Percentiles rank a stretch among this genome's conserved stretches.
These are phyloP conservation scores for Fagus sylvatica DNA, from an alignment of 306 rosid genomes.

Conservation along the genomic window DNA sequence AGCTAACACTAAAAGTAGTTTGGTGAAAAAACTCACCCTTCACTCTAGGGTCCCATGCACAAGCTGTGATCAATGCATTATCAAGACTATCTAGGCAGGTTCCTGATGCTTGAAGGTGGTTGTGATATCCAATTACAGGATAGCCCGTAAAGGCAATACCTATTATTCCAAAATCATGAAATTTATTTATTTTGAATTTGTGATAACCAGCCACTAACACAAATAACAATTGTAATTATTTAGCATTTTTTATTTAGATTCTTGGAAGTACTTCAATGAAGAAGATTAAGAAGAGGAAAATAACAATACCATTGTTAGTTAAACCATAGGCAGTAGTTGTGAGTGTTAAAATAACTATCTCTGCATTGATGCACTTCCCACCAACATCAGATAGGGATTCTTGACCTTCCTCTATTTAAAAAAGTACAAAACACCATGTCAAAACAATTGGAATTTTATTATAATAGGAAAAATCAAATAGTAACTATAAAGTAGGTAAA, in stretches of 20 bases:
- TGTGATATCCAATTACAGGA: constrained; percentile 70
- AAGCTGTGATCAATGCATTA: constrained; percentile 31
- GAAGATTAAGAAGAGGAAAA: not conserved
- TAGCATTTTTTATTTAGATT: not conserved
- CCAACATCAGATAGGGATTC: constrained; percentile 46
- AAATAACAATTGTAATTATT: not conserved
- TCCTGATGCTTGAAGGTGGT: constrained; percentile 69
- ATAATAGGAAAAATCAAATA: not conserved
- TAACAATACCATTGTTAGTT: constrained; percentile 58
- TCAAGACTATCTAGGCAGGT: constrained; percentile 49
- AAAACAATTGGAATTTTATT: not conserved
- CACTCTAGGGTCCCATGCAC: constrained; percentile 73
- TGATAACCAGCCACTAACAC: too few relatives aligned
- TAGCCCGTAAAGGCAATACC: constrained; percentile 45
- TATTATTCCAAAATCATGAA: not conserved
- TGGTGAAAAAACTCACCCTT: constrained; percentile 72
- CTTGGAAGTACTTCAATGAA: too few relatives aligned
- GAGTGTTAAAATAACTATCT: constrained; percentile 37
- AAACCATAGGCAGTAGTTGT: constrained; percentile 54
- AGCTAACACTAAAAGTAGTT: constrained; percentile 55
- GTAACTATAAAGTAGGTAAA: too few relatives aligned
- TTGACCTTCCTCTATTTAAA: constrained; percentile 55
- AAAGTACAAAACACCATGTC: not conserved
- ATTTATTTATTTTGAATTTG: not conserved
- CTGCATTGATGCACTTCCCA: constrained; percentile 59